Evolutionary conservation across 2,329 filamentous ascomycete genomes (phyloP).

Genomic region (Colletotrichum sp.): DNA sequence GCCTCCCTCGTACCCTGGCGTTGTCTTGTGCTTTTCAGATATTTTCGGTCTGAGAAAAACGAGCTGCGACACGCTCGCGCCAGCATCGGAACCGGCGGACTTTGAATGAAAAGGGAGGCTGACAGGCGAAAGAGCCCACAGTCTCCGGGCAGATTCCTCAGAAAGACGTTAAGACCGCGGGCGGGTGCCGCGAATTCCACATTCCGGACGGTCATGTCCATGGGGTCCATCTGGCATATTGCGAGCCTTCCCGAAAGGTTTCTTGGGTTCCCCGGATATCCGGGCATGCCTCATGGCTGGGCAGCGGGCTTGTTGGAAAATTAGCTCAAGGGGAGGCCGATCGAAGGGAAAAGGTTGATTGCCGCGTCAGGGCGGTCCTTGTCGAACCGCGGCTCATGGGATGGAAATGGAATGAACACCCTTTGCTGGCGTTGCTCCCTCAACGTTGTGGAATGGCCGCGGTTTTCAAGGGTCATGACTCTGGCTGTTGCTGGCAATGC

Average conservation of each 20-base stretch:
- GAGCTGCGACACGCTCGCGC: background rate
- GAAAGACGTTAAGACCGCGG: background rate
- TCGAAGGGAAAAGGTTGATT: background rate
- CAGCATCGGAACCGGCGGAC: background rate
- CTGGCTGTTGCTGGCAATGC: background rate
- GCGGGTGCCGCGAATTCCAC: slow-evolving; percentile 1
- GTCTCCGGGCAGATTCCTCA: background rate
- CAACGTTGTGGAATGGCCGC: slow-evolving; percentile 3
- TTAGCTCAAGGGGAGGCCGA: background rate
- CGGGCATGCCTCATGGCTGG: background rate
- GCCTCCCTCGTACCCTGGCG: background rate
- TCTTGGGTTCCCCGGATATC: background rate
- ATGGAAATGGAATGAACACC: slow-evolving; percentile 19
- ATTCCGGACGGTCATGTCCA: slow-evolving; percentile 7
- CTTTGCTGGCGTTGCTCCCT: slow-evolving; percentile 5
- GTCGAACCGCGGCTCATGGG: slow-evolving; percentile 1
- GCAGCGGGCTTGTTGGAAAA: background rate
- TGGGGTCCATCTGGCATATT: background rate
- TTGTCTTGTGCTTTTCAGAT: background rate
- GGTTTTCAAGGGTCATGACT: slow-evolving; percentile 11
- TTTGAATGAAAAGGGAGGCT: background rate
- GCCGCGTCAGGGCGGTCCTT: background rate
- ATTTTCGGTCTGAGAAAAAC: background rate
- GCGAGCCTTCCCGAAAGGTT: background rate
- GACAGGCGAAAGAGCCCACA: background rate